A percentile compares a stretch with the other conserved stretches of the same genome.
phyloP scores from a whole-genome alignment of 345 rosid genomes.

The Microthlaspi erraticum region DNA sequence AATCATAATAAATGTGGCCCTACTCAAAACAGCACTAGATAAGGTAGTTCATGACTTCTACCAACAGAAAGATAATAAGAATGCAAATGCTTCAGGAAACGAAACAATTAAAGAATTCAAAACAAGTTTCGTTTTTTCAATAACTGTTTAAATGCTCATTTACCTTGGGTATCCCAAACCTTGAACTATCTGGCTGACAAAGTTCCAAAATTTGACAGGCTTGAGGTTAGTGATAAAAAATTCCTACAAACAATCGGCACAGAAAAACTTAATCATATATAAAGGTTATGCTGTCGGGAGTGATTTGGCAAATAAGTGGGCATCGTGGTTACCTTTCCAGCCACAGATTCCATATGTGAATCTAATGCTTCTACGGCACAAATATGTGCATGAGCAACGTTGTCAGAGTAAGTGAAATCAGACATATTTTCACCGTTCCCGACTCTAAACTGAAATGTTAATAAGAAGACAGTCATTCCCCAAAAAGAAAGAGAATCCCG shows the following conservation, averaged over 20 bases:
- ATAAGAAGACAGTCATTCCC: conserved; percentile 22
- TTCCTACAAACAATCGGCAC: conserved; percentile 60
- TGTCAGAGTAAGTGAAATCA: conserved; percentile 89
- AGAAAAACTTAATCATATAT: conserved; percentile 31
- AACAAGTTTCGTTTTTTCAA: conserved; percentile 8
- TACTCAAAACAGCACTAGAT: conserved; percentile 13
- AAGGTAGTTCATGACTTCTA: conserved; percentile 22
- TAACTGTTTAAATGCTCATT: conserved; percentile 26
- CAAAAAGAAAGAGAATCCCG: not conserved
- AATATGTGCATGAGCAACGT: conserved; percentile 83
- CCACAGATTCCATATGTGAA: conserved; percentile 65
- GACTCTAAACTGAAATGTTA: conserved; percentile 72
- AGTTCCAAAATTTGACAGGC: conserved; percentile 81
- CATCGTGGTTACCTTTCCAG: conserved; percentile 79
- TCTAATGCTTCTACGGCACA: conserved; percentile 82
- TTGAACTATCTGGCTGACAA: conserved; percentile 65
- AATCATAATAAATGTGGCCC: not conserved
- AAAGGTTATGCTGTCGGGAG: not conserved
- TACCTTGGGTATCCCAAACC: conserved; percentile 92
- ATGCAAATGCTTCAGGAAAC: conserved; percentile 4
- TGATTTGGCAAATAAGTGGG: conserved; percentile 2
- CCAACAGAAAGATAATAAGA: not conserved
- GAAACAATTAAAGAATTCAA: conserved; percentile 5
- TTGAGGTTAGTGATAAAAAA: conserved; percentile 87
- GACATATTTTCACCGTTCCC: conserved; percentile 86